Evolutionary conservation across 202 grass and related monocot genomes (phyloP).

Genomic region (Digitaria exilis): DNA sequence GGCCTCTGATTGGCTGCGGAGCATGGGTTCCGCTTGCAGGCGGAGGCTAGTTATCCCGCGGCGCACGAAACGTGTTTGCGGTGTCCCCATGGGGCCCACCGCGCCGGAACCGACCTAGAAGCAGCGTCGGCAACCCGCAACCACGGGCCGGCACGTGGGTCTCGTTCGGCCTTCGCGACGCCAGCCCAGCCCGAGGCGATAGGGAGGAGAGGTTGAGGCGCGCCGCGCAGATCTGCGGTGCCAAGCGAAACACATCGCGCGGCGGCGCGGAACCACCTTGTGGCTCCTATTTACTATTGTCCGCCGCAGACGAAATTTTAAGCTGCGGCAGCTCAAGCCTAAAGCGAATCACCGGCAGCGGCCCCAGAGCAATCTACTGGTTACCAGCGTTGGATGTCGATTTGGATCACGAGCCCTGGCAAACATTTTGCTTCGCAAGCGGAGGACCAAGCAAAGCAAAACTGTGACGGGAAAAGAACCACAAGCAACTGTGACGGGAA

Average conservation of each 20-base stretch:
- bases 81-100: slow-evolving; percentile 18
- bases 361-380: too few species aligned
- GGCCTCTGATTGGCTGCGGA: not conserved
- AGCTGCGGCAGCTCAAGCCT: too few species aligned
- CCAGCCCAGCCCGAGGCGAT: not conserved
- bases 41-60: not conserved
- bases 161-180: slow-evolving; percentile 16
- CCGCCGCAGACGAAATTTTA: too few species aligned
- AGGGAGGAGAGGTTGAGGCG: not conserved
- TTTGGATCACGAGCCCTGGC: not conserved
- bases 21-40: slow-evolving; percentile 6
- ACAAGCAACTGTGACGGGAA: not conserved
- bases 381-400: too few species aligned
- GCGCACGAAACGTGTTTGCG: slow-evolving; percentile 46
- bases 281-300: too few species aligned
- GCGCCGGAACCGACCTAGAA: slow-evolving; percentile 49
- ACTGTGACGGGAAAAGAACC: not conserved
- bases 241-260: not conserved
- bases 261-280: not conserved
- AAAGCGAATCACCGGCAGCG: too few species aligned
- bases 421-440: too few species aligned
- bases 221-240: not conserved
- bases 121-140: slow-evolving; percentile 36
- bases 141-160: slow-evolving; percentile 32
- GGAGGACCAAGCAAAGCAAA: not conserved